Base-by-base conservation (phyloP, 2,329 filamentous ascomycete species). In the Colletotrichum tamarilloi region DNA sequence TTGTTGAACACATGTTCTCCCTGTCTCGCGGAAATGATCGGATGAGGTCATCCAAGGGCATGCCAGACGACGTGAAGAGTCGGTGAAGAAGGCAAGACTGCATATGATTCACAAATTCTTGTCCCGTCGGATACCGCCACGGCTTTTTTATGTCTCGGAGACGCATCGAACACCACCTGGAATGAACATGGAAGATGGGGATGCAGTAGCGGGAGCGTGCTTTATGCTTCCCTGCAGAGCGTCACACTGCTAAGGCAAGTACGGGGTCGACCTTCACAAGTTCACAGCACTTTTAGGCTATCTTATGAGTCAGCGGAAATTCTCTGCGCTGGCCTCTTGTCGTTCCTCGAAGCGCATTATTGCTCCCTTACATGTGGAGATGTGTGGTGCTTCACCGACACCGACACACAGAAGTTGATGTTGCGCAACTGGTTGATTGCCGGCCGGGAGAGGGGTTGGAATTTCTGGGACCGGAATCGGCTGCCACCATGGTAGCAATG, bases 181-280 rank as follows among this genome's bases (percentile, higher is more conserved):
- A 66, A 67, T 53, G 64, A 64, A 68, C 52, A 63, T 66, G 59
- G 74, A 74, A 71, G 58, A 70, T 66, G 49, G 38, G 42, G 52
- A 74, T 59, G 70, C 66, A 74, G 73, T 75, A 74, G 71, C 62
- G 70, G 71, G 65, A 67, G 66, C 66, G 57, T 57, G 71, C 73
- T 69, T 64, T 57, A 7, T 62, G 71, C 60, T 67, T 73, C 70
- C 62, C 58, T 74, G 71, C 73, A 66, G 66, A 72, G 71, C 52
- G 73, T 75, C 73, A 62, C 66, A 75, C 53, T 62, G 62, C 66
- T 66, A 75, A 71, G 49, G 67, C 70, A 56, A 49, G 53, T 28
- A 65, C 26, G 28, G 60, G 60, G 60, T 53, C 46, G 58, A 42
- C 55, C 14, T 72, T 72, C 30, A 32, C 30, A 32, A 32, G 30